Conservation (phyloP, 176 grass and related monocot genomes). For the Olyra latifolia region DNA sequence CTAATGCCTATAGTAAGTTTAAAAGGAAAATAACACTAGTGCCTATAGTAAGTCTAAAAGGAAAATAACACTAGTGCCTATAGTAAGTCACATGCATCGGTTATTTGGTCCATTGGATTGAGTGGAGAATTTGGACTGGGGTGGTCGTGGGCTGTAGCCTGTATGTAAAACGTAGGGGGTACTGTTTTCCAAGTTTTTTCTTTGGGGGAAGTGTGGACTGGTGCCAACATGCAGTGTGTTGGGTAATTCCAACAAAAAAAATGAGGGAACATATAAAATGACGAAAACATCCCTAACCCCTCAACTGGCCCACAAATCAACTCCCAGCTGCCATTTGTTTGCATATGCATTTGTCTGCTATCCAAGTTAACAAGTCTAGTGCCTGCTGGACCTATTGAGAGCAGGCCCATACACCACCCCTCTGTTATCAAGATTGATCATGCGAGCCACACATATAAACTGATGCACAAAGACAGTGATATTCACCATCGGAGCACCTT, state of each 20-base stretch:
- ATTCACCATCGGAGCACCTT: conserved; percentile 17
- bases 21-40: too few relatives aligned
- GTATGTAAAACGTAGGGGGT: background rate
- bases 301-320: background rate
- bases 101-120: background rate
- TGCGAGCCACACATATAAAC: background rate
- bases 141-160: background rate
- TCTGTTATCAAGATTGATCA: background rate
- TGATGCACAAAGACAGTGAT: conserved; percentile 1
- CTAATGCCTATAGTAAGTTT: too few relatives aligned
- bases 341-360: background rate
- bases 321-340: background rate
- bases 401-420: background rate
- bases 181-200: background rate
- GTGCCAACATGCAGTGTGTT: background rate
- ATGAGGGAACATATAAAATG: background rate
- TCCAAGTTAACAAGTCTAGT: conserved; percentile 1
- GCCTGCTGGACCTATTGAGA: background rate
- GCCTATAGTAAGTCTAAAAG: background rate
- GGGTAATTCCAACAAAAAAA: background rate
- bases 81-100: background rate
- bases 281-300: background rate
- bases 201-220: background rate
- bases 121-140: background rate
- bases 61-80: background rate